Conservation (phyloP, 1,139 yeast genomes). For the Candida sp. region DNA sequence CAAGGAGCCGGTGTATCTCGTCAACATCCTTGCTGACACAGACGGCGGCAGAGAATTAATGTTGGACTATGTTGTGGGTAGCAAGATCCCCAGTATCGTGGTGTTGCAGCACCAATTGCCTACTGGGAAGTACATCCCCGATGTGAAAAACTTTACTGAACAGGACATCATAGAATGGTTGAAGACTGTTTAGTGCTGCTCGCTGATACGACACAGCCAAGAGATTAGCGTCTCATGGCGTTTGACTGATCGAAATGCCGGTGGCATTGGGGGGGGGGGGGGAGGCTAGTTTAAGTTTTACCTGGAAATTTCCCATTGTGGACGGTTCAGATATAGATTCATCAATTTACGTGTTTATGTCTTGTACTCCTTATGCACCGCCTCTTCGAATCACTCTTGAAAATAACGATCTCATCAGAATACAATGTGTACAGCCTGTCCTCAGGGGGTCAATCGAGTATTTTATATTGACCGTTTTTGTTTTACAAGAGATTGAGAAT, state of each 20-base stretch:
- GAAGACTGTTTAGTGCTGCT: conserved; percentile 13
- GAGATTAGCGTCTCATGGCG: not conserved
- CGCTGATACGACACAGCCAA: not conserved
- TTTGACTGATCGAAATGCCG: not conserved
- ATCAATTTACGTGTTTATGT: not conserved
- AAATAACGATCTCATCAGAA: not conserved
- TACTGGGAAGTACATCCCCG: conserved; percentile 51
- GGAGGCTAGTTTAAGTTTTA: not conserved
- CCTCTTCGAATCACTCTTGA: not conserved
- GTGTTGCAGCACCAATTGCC: conserved; percentile 72
- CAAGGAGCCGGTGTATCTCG: conserved; percentile 54
- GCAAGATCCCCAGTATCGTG: conserved; percentile 64
- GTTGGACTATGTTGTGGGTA: conserved; percentile 57
- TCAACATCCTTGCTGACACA: conserved; percentile 72
- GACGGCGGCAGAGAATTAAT: conserved; percentile 64
- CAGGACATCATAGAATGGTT: conserved; percentile 63
- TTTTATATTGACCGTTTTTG: not conserved
- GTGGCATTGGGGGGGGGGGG: not conserved
- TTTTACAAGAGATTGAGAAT: conserved; percentile 6
- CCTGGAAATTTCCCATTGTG: not conserved
- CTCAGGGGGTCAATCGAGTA: not conserved
- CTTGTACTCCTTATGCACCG: not conserved
- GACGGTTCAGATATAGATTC: not conserved
- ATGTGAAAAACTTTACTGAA: conserved; percentile 51
- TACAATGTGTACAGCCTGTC: conserved; percentile 1